Base-by-base conservation (phyloP, 2,329 filamentous ascomycete genomes). In the Pyricularia pennisetigena region DNA sequence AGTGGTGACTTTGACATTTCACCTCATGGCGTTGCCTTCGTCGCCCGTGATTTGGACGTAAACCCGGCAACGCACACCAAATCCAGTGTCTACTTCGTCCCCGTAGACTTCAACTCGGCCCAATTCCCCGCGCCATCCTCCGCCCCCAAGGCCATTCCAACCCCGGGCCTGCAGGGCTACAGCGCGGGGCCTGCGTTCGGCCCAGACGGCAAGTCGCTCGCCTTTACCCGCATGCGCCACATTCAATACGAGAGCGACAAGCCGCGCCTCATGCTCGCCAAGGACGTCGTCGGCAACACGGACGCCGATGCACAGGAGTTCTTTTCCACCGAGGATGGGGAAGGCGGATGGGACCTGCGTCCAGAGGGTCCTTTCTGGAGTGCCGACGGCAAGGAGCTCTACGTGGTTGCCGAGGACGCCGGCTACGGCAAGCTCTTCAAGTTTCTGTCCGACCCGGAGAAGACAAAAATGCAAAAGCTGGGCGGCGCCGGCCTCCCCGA, bases 171-270 rank as follows among this genome's bases (percentile, higher is more conserved):
- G 74, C 79, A 82, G 70, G 91, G 91, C 7, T 92, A 92, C 72
- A 86, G 84, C 28, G 82, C 82, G 23, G 80, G 80, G 2, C 93
- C 93, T 0, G 83, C 85, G 0, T 97, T 96, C 78, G 94, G 92
- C 3, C 87, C 87, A 4, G 84, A 90, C 73, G 91, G 92, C 10
- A 85, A 82, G 49, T 85, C 85, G 69, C 81, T 94, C 29, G 92
- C 87, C 1, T 97, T 96, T 76, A 82, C 92, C 32, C 87, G 91
- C 70, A 97, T 96, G 93, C 85, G 86, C 71, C 85, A 85, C 68
- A 83, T 86, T 67, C 87, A 90, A 69, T 97, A 97, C 75, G 93
- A 97, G 77, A 86, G 90, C 20, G 93, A 97, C 79, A 90, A 90
- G 76, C 85, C 89, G 63, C 85, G 88, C 63, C 79, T 93, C 4